A percentile compares a stretch with the other conserved stretches of the same genome.
Conservation (phyloP, 2,329 filamentous ascomycete species). For the Penicillium psychrosexuale region DNA sequence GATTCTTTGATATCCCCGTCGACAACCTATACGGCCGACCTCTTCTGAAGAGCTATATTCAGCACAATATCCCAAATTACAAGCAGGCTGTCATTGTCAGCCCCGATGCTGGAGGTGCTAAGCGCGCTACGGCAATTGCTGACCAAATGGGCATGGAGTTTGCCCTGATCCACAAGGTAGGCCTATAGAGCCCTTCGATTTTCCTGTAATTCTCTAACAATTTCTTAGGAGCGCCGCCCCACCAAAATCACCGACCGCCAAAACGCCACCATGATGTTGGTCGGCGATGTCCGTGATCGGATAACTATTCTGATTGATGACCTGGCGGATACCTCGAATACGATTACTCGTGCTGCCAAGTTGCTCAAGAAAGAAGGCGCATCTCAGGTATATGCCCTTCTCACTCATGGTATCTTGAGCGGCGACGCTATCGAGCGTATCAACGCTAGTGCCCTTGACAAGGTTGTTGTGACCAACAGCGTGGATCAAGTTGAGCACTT, state of each 20-base stretch:
- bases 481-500: conserved; percentile 84
- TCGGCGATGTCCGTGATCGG: conserved; percentile 76
- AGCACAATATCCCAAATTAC: conserved; percentile 79
- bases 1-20: conserved; percentile 97
- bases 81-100: conserved; percentile 88
- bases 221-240: conserved; percentile 72
- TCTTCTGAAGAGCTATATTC: conserved; percentile 62
- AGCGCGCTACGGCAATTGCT: conserved; percentile 91
- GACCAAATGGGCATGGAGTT: conserved; percentile 93
- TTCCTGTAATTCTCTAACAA: conserved; percentile 21
- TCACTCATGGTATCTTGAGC: conserved; percentile 93
- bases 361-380: conserved; percentile 91
- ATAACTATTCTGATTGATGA: conserved; percentile 92
- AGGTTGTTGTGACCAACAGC: conserved; percentile 91
- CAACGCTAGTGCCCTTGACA: conserved; percentile 89
- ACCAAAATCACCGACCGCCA: conserved; percentile 82
- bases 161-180: conserved; percentile 95
- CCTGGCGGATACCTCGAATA: conserved; percentile 92
- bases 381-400: conserved; percentile 81
- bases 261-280: conserved; percentile 85
- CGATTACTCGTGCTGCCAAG: conserved; percentile 92
- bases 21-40: conserved; percentile 82
- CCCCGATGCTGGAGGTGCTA: conserved; percentile 93
- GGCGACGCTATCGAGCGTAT: conserved; percentile 93
- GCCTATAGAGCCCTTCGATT: conserved; percentile 17